These are phyloP conservation scores for Hypomyces rosellus DNA, from an alignment of 2,329 filamentous ascomycete genomes.

Conservation along the genomic window DNA sequence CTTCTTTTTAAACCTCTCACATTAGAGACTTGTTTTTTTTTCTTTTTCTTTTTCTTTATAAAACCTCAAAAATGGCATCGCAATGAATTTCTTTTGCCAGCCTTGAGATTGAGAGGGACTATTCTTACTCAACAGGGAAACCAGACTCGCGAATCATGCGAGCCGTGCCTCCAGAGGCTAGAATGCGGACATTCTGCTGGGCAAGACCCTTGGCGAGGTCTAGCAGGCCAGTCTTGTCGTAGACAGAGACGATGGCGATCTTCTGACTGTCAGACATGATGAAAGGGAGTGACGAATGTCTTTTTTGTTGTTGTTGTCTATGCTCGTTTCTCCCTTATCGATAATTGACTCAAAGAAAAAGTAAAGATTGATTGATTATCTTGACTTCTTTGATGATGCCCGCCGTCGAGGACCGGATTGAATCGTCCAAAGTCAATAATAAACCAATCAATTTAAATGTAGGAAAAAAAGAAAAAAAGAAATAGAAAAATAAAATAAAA, in stretches of 20 bases:
- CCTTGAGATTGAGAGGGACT: not conserved
- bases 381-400: no score
- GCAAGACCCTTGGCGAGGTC: constrained; percentile 87
- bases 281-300: constrained; percentile 10
- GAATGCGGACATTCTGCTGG: constrained; percentile 82
- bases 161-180: constrained; percentile 91
- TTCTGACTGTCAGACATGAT: constrained; percentile 42
- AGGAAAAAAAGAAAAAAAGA: no score
- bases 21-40: not conserved
- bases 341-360: not conserved
- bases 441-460: no score
- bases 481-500: not conserved
- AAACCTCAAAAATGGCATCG: no score
- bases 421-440: no score
- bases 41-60: no score
- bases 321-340: constrained; percentile 2
- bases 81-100: no score
- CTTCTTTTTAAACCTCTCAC: not conserved
- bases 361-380: no score
- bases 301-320: not conserved
- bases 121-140: constrained; percentile 81
- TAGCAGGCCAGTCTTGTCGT: constrained; percentile 93
- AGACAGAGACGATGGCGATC: constrained; percentile 92
- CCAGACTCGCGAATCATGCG: constrained; percentile 96
- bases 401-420: not conserved